Conservation (phyloP, 78 protist genomes). For the Speleostelium caveatum region DNA sequence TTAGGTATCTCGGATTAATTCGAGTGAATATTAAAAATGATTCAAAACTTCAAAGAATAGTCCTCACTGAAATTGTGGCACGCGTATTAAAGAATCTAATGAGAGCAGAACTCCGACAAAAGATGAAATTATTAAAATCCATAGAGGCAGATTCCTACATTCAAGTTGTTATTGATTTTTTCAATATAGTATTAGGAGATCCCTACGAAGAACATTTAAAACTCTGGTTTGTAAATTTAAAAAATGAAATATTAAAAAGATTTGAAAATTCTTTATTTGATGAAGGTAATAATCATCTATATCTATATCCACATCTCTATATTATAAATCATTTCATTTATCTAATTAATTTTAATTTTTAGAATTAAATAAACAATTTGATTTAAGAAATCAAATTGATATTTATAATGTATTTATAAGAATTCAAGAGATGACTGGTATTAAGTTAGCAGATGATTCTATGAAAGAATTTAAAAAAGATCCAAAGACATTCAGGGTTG, state of each 20-base stretch:
- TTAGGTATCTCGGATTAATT: constrained; percentile 65
- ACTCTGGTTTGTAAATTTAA: constrained; percentile 49
- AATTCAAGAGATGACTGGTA: constrained; percentile 81
- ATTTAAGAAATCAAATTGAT: constrained; percentile 50
- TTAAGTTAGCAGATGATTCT: constrained; percentile 73
- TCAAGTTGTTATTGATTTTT: constrained; percentile 75
- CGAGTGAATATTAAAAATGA: constrained; percentile 26
- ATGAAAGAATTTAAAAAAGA: constrained; percentile 45
- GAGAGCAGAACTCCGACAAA: constrained; percentile 47
- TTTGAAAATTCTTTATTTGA: constrained; percentile 51
- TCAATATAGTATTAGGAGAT: constrained; percentile 65
- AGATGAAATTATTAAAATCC: constrained; percentile 61
- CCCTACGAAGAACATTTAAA: constrained; percentile 24
- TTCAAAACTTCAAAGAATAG: constrained; percentile 2
- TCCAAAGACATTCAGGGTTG: constrained; percentile 71
- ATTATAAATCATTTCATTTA: background rate
- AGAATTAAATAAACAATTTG: constrained; percentile 30
- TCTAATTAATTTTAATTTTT: background rate
- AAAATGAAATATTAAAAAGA: constrained; percentile 42
- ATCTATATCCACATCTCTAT: background rate
- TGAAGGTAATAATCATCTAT: background rate
- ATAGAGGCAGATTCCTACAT: constrained; percentile 70
- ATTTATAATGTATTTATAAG: constrained; percentile 46
- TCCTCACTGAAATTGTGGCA: constrained; percentile 68
- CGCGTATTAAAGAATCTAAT: constrained; percentile 60